Evolutionary conservation across 768 basidiomycete species (phyloP), one percentile per base, ranked within the genome.

Genomic region (Russula emetica): DNA sequence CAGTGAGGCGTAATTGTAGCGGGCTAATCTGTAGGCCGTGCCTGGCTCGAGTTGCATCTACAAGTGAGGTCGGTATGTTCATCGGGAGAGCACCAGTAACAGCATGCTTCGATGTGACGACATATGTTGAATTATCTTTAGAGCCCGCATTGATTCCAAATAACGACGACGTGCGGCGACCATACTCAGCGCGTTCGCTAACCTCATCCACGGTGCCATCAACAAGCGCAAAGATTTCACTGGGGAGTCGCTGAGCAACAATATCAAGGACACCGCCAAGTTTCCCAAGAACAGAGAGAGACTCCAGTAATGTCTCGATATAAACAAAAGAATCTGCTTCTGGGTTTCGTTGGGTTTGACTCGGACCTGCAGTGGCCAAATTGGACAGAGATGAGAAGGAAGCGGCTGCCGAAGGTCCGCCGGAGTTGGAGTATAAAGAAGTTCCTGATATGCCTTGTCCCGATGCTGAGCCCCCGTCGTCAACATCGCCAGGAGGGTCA

Each of bases 291-390:
- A 94, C 87, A 16, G 94, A 88, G 14, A 98, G 79, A n/a, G 94
- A 90, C 74, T 98, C 97, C 9, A 98, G 78, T 7, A 98, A 79
- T 2, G 85, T 90, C 76, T 98, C 97, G 68, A 98, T 87, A 71
- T 98, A 98, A 5, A 85, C 75, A 74, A 97, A 99, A 0, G 93
- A 94, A 72, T 99, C 93, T 11, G 85, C 81, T 76, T 99, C 97
- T 5, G 95, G 94, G 70, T 94, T 95, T 50, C 67, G 72, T 61
- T 65, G 59, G 58, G 67, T 69, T 26, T 72, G 70, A 6, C 58
- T 53, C 38, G 59, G 60, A 10, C 58, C 53, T 47, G 30, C 38
- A 45, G 14, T 60, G 28, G 66, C 69, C 26, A 54, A 51, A 50
- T 65, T 70, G 36, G 68, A 63, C 16, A 67, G 30, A 6, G 71